Conservation (phyloP, 768 basidiomycete genomes). For the Mycena filopes region DNA sequence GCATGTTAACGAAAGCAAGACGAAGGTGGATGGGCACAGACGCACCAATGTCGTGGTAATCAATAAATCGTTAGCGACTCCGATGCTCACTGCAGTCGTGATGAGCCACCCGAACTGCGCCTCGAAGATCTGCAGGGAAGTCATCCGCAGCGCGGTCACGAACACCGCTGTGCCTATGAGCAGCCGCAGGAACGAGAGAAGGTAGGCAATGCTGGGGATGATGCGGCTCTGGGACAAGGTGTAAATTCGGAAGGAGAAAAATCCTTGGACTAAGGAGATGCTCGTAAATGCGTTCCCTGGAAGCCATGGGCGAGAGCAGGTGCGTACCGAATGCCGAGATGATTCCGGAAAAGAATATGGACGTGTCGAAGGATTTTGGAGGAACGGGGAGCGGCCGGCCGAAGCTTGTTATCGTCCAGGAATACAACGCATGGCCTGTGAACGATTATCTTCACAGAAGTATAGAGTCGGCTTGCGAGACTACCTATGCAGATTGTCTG, state of each 20-base stretch:
- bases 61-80: background rate
- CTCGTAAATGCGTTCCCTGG: too few species aligned
- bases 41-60: background rate
- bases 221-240: background rate
- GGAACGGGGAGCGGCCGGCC: background rate
- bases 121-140: background rate
- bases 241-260: slow-evolving; percentile 7
- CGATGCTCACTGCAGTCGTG: background rate
- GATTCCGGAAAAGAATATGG: background rate
- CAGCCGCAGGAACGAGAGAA: background rate
- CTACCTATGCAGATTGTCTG: background rate
- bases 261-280: background rate
- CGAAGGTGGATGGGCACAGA: background rate
- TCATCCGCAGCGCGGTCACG: background rate
- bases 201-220: background rate
- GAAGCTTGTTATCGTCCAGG: slow-evolving; percentile 1
- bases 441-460: too few species aligned
- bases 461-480: too few species aligned
- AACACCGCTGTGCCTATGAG: background rate
- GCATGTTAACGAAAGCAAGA: background rate
- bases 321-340: background rate
- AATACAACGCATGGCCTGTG: background rate
- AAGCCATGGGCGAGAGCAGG: background rate
- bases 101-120: background rate
- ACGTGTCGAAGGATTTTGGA: background rate